Evolutionary conservation across 2,329 filamentous ascomycete species (phyloP).

Genomic region (Ophiostoma pallidulum): DNA sequence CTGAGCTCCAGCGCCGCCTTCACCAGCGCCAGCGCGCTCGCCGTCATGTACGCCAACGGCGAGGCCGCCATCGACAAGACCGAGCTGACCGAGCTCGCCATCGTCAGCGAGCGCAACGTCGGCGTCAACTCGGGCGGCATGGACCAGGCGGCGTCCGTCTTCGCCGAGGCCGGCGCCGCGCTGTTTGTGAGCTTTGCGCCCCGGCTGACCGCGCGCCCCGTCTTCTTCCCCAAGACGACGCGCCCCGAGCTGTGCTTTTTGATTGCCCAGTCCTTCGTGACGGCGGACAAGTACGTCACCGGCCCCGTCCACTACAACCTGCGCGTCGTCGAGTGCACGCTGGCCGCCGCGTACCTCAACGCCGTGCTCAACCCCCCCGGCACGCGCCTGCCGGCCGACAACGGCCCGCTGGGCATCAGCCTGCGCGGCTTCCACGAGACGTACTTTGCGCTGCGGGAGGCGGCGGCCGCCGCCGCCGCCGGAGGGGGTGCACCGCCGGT

Average conservation of each 20-base stretch:
- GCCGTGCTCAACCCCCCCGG: constrained; percentile 46
- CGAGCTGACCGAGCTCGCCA: constrained; percentile 82
- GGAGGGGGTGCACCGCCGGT: too few relatives aligned
- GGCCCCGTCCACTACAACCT: constrained; percentile 94
- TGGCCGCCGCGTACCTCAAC: constrained; percentile 65
- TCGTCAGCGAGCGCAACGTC: constrained; percentile 87
- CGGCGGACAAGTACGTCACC: constrained; percentile 88
- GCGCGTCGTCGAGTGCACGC: constrained; percentile 86
- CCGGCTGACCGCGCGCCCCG: constrained; percentile 61
- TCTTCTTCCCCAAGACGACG: constrained; percentile 70
- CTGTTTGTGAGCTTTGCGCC: constrained; percentile 88
- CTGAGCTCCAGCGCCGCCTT: constrained; percentile 92
- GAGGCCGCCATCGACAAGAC: constrained; percentile 75
- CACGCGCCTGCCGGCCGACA: constrained; percentile 61
- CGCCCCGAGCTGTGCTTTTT: constrained; percentile 76
- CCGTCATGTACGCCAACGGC: constrained; percentile 79
- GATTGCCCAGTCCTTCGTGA: constrained; percentile 89
- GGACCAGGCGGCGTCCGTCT: constrained; percentile 95
- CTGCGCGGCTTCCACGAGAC: constrained; percentile 80
- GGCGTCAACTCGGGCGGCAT: constrained; percentile 97
- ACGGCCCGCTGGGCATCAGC: constrained; percentile 71
- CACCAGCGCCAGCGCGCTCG: constrained; percentile 79
- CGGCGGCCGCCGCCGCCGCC: too few relatives aligned
- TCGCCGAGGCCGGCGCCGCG: constrained; percentile 76
- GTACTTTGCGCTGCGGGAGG: constrained; percentile 54